Evolutionary conservation across 306 rosid genomes (phyloP).

Genomic region (Notholithocarpus densiflorus): DNA sequence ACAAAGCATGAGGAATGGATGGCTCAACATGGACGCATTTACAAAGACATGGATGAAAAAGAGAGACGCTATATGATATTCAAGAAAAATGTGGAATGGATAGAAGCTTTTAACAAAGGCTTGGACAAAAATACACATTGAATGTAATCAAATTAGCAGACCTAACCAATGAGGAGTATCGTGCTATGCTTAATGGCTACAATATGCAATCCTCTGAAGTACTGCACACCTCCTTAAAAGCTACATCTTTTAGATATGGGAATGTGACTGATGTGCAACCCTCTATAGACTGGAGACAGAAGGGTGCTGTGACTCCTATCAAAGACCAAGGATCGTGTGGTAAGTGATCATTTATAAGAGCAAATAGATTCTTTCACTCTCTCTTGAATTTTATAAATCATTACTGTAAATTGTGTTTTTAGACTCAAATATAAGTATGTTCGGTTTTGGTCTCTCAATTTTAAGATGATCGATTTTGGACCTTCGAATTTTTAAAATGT

Average conservation of each 20-base stretch:
- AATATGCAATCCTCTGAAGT: neutral
- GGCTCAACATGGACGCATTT: neutral
- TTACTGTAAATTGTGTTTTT: too few species aligned
- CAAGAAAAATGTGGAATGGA: neutral
- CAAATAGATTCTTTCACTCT: too few species aligned
- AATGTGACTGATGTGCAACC: neutral
- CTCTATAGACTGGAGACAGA: neutral
- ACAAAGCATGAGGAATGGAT: slow-evolving; percentile 3
- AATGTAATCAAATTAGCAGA: neutral
- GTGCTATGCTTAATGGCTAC: neutral
- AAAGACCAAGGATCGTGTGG: slow-evolving; percentile 12
- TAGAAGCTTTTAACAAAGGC: neutral
- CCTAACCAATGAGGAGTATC: neutral
- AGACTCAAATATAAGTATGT: too few species aligned
- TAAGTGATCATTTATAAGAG: neutral
- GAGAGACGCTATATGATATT: neutral
- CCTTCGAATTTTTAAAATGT: too few species aligned
- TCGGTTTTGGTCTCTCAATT: too few species aligned
- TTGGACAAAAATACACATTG: neutral
- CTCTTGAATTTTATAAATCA: too few species aligned
- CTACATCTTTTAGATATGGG: neutral
- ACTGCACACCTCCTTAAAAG: neutral
- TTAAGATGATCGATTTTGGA: too few species aligned
- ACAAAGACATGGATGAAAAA: neutral
- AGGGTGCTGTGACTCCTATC: slow-evolving; percentile 11